Evolutionary conservation across 2,329 filamentous ascomycete species (phyloP).

Genomic region (Neonectria magnoliae): DNA sequence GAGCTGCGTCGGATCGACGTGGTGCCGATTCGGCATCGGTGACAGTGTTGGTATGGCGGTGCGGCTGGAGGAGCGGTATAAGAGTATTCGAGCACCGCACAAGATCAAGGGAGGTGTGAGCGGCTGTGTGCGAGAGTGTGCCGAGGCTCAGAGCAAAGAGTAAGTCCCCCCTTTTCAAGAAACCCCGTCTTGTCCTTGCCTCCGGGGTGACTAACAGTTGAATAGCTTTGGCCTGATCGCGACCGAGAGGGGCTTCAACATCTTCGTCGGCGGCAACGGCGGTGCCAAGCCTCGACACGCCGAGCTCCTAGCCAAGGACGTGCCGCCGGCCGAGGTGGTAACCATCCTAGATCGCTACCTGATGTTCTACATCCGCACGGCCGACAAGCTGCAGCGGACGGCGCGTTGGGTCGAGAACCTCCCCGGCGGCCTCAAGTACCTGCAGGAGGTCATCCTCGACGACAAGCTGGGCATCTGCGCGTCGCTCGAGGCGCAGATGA

Average conservation of each 20-base stretch:
- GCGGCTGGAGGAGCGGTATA: slow-evolving; percentile 88
- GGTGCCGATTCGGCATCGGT: slow-evolving; percentile 89
- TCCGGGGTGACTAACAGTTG: slow-evolving; percentile 22
- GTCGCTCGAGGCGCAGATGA: slow-evolving; percentile 88
- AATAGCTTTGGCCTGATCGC: slow-evolving; percentile 86
- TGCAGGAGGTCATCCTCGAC: slow-evolving; percentile 82
- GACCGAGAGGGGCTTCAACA: slow-evolving; percentile 92
- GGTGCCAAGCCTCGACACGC: slow-evolving; percentile 86
- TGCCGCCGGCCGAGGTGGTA: slow-evolving; percentile 82
- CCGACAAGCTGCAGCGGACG: slow-evolving; percentile 88
- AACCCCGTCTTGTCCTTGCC: background rate
- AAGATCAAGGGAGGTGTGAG: slow-evolving; percentile 93
- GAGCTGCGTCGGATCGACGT: slow-evolving; percentile 89
- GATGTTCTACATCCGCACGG: slow-evolving; percentile 93
- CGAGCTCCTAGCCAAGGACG: slow-evolving; percentile 86
- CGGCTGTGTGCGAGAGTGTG: slow-evolving; percentile 91
- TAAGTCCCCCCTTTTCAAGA: slow-evolving; percentile 50
- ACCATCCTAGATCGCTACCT: slow-evolving; percentile 89
- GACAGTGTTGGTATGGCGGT: slow-evolving; percentile 94
- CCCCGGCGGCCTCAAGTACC: slow-evolving; percentile 84
- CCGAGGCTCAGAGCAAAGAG: slow-evolving; percentile 93
- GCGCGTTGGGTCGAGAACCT: slow-evolving; percentile 88
- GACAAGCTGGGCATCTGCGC: slow-evolving; percentile 88
- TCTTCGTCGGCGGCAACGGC: slow-evolving; percentile 90
- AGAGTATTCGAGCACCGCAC: slow-evolving; percentile 87